phyloP scores from a whole-genome alignment of 495 filamentous ascomycete species.

The Cercophora newfieldiana region DNA sequence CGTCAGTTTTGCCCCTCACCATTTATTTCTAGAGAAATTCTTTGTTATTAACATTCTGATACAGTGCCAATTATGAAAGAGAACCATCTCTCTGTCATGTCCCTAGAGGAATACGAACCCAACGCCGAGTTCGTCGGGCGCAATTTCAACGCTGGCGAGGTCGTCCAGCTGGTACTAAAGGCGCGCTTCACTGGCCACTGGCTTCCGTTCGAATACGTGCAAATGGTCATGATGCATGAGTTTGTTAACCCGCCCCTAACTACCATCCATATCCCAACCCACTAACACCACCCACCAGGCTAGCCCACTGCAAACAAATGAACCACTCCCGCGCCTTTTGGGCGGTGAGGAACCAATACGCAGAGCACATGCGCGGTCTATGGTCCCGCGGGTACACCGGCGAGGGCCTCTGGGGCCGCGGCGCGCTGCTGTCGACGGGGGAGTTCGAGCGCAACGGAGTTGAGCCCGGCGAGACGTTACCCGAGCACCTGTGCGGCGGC shows the following conservation, averaged over 20 bases:
- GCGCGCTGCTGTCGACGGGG: conserved; percentile 58
- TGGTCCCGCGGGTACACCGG: conserved; percentile 69
- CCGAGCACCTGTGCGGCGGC: conserved; percentile 68
- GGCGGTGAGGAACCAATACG: conserved; percentile 67
- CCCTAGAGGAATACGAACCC: conserved; percentile 73
- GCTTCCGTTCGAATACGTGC: conserved; percentile 73
- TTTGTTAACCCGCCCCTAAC: conserved; percentile 15
- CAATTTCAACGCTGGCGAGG: conserved; percentile 84
- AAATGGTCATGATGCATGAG: conserved; percentile 86
- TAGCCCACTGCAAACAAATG: conserved; percentile 84
- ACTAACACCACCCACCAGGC: conserved; percentile 36
- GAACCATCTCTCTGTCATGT: conserved; percentile 65
- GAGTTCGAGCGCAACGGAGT: conserved; percentile 54
- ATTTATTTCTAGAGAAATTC: neutral
- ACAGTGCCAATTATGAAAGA: conserved; percentile 68
- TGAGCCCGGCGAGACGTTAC: conserved; percentile 52
- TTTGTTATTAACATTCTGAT: neutral
- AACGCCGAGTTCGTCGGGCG: conserved; percentile 75
- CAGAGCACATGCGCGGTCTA: conserved; percentile 60
- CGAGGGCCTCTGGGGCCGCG: conserved; percentile 75
- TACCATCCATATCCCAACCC: neutral
- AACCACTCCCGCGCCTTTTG: conserved; percentile 75
- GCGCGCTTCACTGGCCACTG: conserved; percentile 58
- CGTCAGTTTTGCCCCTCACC: conserved; percentile 36
- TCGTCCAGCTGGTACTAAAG: conserved; percentile 75